phyloP scores from a whole-genome alignment of 139 green algal genomes.

The Haematococcus sp. region DNA sequence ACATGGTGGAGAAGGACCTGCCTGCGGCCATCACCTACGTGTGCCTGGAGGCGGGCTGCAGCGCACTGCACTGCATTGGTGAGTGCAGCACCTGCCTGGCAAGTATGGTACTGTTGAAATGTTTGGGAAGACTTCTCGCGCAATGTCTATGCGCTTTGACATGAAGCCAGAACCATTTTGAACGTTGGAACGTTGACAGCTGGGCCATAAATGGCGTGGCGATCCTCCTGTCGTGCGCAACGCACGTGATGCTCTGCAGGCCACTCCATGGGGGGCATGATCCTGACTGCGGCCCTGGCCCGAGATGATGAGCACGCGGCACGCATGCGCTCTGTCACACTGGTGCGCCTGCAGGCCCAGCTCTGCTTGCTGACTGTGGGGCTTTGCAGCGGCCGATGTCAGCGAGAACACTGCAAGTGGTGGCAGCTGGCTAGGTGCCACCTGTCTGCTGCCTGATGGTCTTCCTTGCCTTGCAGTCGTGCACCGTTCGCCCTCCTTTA shows the following conservation, averaged over 20 bases:
- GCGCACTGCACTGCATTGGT: not conserved
- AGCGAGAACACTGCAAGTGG: too few relatives aligned
- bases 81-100: too few relatives aligned
- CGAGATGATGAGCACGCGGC: conserved; percentile 22
- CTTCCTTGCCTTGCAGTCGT: too few relatives aligned
- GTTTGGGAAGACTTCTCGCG: too few relatives aligned
- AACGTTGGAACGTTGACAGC: not conserved
- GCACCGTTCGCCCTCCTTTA: too few relatives aligned
- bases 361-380: too few relatives aligned
- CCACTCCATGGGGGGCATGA: conserved; percentile 50
- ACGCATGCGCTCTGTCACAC: conserved; percentile 26
- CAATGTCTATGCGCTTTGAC: too few relatives aligned
- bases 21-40: conserved; percentile 38
- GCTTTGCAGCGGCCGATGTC: too few relatives aligned
- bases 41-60: conserved; percentile 13
- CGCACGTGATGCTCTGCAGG: conserved; percentile 10
- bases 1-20: conserved; percentile 37
- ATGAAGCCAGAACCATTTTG: too few relatives aligned
- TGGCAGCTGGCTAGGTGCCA: too few relatives aligned
- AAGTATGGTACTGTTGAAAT: too few relatives aligned
- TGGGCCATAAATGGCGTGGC: not conserved
- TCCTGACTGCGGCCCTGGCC: conserved; percentile 41
- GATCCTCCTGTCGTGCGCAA: not conserved
- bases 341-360: not conserved
- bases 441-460: too few relatives aligned